Base-by-base conservation (phyloP, 2,329 filamentous ascomycete species). In the Pseudocercospora eumusae region DNA sequence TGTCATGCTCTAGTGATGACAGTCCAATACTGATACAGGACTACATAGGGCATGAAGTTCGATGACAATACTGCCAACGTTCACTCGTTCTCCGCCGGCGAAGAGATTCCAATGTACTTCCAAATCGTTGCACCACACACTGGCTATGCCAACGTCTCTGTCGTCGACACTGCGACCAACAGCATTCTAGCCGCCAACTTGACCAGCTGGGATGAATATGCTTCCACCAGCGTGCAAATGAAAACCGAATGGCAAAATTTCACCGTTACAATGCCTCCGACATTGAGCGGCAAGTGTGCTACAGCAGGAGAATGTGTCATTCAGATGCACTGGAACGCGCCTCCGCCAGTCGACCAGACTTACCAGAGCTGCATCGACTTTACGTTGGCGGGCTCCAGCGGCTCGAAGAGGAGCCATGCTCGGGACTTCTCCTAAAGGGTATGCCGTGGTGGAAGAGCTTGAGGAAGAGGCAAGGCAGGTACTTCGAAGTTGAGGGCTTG, bases 361-460 rank as follows among this genome's bases (percentile, higher is more conserved):
- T 88, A 88, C 71, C 83, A 86, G 77, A 80, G 81, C 55, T 88
- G 86, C 74, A 77, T 87, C 56, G 86, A 88, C 70, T 87, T 88
- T 70, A 79, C 74, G 45, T 74, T 81, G 61, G 72, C 72, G 54
- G 76, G 65, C 25, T 54, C 57, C 13, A 42, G 11, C n/a, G 23
- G 56, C 33, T 55, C 67, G 21, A 62, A 62, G 62, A 52, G 59
- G 23, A 61, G 55, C 40, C 60, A 65, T 33, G 60, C 63, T 15
- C 56, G 60, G 45, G 60, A 63, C 49, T 62, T 54, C 23, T 54
- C 28, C n/a, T 54, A 52, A 13, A 18, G 7, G 8, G 47, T 1
- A 50, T 23, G 42, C 33, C n/a, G 44, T 47, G 9, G 15, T 47
- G 2, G 44, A 47, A 20, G 21, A 0, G 13, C 23, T 8, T 47